These are phyloP conservation scores for Cytospora schulzeri DNA, from an alignment of 2,329 filamentous ascomycete genomes.

Conservation along the genomic window DNA sequence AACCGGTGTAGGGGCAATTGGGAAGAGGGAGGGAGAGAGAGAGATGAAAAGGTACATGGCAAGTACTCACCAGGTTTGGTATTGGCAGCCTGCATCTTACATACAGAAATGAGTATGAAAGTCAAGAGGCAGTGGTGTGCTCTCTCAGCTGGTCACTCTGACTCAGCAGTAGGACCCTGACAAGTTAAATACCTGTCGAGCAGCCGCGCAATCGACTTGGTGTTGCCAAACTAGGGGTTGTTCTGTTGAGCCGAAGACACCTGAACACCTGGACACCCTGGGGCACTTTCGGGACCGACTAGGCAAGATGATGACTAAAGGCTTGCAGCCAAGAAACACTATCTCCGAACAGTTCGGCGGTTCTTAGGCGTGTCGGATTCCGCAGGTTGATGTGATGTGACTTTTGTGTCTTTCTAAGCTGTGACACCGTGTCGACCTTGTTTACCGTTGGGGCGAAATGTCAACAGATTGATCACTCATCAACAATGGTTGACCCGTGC, in stretches of 20 bases:
- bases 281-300: slow-evolving; percentile 8
- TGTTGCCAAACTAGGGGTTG: neutral
- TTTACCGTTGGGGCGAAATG: neutral
- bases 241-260: slow-evolving; percentile 3
- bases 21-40: neutral
- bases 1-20: neutral
- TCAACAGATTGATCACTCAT: neutral
- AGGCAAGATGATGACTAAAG: slow-evolving; percentile 22
- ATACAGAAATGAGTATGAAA: slow-evolving; percentile 17
- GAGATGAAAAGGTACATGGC: slow-evolving; percentile 2
- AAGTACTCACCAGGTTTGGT: slow-evolving; percentile 26
- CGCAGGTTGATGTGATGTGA: neutral
- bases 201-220: neutral
- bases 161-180: slow-evolving; percentile 22
- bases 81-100: slow-evolving; percentile 28
- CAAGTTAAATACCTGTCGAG: neutral
- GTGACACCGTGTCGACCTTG: neutral
- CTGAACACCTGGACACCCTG: slow-evolving; percentile 1
- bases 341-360: slow-evolving; percentile 14
- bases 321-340: slow-evolving; percentile 1
- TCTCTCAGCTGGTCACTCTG: slow-evolving; percentile 17
- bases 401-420: neutral
- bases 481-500: neutral
- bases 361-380: neutral
- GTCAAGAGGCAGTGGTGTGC: slow-evolving; percentile 17